phyloP scores from a whole-genome alignment of 805 yeast genomes.

The Tetrapisispora phaffii region DNA sequence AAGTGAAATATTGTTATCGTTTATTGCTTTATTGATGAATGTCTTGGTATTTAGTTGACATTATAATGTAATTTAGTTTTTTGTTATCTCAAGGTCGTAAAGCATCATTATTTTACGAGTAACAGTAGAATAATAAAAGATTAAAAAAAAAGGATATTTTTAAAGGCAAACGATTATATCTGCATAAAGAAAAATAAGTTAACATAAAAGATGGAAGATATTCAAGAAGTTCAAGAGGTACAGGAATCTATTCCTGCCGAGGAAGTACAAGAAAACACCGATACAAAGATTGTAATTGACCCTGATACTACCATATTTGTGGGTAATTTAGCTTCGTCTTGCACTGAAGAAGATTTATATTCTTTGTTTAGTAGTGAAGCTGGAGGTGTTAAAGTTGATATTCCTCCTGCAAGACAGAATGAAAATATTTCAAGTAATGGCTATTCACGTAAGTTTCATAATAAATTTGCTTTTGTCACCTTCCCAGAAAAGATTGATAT shows the following conservation, averaged over 20 bases:
- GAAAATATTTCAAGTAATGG: conserved; percentile 8
- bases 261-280: conserved; percentile 1
- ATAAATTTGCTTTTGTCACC: conserved; percentile 27
- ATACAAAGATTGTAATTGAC: conserved; percentile 11
- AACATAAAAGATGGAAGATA: background rate
- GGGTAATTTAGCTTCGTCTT: conserved; percentile 26
- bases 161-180: too few species aligned
- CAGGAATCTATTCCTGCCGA: background rate
- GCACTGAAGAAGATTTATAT: conserved; percentile 22
- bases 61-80: too few species aligned
- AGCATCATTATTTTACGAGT: too few species aligned
- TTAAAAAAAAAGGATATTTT: background rate
- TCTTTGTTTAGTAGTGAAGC: conserved; percentile 20
- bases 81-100: too few species aligned
- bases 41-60: too few species aligned
- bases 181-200: too few species aligned
- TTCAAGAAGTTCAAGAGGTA: background rate
- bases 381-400: conserved; percentile 24
- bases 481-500: conserved; percentile 25
- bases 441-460: conserved; percentile 14
- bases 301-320: conserved; percentile 29
- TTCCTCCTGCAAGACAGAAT: conserved; percentile 19
- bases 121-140: background rate
- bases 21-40: background rate
- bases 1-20: too few species aligned